Evolutionary conservation across 73 alveolate genomes (phyloP), one percentile per base, ranked within the genome.

Genomic region (Symbiodinium natans): DNA sequence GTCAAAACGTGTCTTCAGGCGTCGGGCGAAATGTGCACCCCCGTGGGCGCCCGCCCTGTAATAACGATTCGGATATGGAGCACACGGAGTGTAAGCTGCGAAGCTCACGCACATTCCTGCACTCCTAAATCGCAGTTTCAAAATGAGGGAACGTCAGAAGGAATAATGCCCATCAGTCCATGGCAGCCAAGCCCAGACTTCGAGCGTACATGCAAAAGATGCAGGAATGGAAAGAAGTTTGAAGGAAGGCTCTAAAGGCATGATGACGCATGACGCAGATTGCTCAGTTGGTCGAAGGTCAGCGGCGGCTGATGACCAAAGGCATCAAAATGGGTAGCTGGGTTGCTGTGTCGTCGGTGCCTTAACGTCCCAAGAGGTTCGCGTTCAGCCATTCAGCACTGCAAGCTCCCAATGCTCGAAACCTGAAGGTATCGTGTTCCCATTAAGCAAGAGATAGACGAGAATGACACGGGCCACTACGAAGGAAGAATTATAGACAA

Each of bases 241-340:
- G n/a, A n/a, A n/a, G n/a, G n/a, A n/a, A n/a, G n/a, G n/a, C n/a
- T n/a, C n/a, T n/a, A n/a, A n/a, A n/a, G n/a, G n/a, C n/a, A n/a
- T n/a, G 27, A 10, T 52, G 21, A 6, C 1, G 29, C 77, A 34
- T 7, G 34, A 31, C 77, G 31, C 31, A 0, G 75, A 0, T 56
- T 25, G 75, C 19, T 5, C 6, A 31, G 33, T 17, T 34, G 39
- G 19, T 1, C 13, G 23, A 2, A 88, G 95, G 95, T 86, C 95
- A 88, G 95, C 95, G 95, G 86, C 63, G 95, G 25, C 86, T 88
- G 41, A 88, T 88, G 95, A 88, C 95, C 86, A 88, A 88, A 63
- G 95, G 95, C 86, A 88, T 88, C 95, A 88, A 88, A 38, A 39
- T 88, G 95, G 95, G 95, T 34, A 88, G 95, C 86, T 88, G 86